Conservation (phyloP, 345 rosid genomes). For the Syzygium oleosum region DNA sequence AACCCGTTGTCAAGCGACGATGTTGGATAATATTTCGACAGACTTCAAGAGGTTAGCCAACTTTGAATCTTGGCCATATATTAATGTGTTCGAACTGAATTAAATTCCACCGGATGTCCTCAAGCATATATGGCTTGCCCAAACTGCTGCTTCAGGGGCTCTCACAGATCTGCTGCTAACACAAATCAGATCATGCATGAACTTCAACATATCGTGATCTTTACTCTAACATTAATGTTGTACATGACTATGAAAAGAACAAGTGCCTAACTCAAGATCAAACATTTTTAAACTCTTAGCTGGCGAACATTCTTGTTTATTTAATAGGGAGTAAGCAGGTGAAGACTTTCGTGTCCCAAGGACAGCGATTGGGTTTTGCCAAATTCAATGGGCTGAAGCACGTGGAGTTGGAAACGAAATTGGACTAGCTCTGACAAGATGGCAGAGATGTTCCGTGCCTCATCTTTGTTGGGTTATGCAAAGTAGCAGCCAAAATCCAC, state of each 20-base stretch:
- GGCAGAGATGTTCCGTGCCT: background rate
- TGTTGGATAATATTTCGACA: background rate
- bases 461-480: background rate
- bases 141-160: background rate
- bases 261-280: background rate
- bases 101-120: background rate
- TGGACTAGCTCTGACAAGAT: background rate
- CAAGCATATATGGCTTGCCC: background rate
- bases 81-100: background rate
- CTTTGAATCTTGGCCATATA: background rate
- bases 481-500: background rate
- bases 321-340: background rate
- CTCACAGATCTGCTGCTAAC: background rate
- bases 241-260: background rate
- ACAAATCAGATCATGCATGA: background rate
- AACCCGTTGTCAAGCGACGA: background rate
- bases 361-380: background rate
- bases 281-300: background rate
- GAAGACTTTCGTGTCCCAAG: background rate
- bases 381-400: background rate
- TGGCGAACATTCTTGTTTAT: background rate
- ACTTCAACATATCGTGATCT: background rate
- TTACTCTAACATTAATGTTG: background rate
- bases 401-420: background rate
- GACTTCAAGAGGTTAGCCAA: background rate